Evolutionary conservation across 2,329 filamentous ascomycete genomes (phyloP).

Genomic region (Penicillium frequentans): DNA sequence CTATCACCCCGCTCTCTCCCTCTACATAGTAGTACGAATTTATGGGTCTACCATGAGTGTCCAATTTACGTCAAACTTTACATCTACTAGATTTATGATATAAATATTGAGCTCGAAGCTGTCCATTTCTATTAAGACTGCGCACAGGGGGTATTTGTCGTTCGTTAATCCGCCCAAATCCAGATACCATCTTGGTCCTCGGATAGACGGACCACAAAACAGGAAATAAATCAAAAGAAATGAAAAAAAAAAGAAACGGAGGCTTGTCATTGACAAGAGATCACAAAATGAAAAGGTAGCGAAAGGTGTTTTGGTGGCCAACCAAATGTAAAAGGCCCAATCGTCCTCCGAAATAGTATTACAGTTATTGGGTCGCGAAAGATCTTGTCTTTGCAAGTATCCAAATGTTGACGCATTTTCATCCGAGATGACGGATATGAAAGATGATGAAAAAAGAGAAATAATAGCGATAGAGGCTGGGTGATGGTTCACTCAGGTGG

Average conservation of each 20-base stretch:
- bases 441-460: background rate
- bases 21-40: background rate
- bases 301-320: conserved; percentile 9
- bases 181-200: conserved; percentile 2
- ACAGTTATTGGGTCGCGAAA: conserved; percentile 29
- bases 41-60: background rate
- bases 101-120: conserved; percentile 8
- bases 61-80: background rate
- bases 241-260: conserved; percentile 3
- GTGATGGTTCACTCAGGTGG: background rate
- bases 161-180: conserved; percentile 11
- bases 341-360: conserved; percentile 31
- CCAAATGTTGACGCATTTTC: conserved; percentile 18
- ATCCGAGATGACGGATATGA: conserved; percentile 28
- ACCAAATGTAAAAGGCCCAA: conserved; percentile 4
- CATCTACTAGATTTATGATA: background rate
- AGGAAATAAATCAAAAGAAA: conserved; percentile 9
- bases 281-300: conserved; percentile 10
- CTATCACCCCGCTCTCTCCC: conserved; percentile 9
- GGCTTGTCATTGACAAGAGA: conserved; percentile 11
- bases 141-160: conserved; percentile 23
- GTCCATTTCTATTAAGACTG: conserved; percentile 23
- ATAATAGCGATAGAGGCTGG: conserved; percentile 1
- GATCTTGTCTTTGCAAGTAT: conserved; percentile 10
- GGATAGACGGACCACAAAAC: conserved; percentile 5